phyloP scores from a whole-genome alignment of 345 rosid genomes.

The Syzygium aromaticum region DNA sequence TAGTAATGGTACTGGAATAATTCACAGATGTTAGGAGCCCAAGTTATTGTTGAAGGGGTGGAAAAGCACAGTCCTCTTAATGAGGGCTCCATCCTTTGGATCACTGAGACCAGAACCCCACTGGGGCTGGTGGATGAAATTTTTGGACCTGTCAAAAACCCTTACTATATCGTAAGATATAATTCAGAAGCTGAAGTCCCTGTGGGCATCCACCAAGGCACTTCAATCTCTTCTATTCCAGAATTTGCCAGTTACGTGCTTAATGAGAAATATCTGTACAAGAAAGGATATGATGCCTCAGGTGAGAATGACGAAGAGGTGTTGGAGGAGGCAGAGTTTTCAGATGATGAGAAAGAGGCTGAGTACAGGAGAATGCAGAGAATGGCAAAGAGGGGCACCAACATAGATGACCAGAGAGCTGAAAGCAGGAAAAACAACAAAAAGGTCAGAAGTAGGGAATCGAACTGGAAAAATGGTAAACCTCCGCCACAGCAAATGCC shows the following conservation, averaged over 20 bases:
- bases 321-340: slow-evolving; percentile 72
- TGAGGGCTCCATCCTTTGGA: slow-evolving; percentile 88
- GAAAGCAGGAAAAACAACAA: slow-evolving; percentile 37
- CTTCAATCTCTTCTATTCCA: slow-evolving; percentile 55
- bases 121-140: slow-evolving; percentile 84
- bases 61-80: slow-evolving; percentile 73
- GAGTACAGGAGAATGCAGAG: slow-evolving; percentile 59
- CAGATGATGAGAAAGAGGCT: slow-evolving; percentile 94
- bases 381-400: slow-evolving; percentile 59
- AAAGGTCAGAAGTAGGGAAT: slow-evolving; percentile 38
- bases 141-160: slow-evolving; percentile 89
- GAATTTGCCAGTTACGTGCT: slow-evolving; percentile 79
- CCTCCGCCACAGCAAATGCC: slow-evolving; percentile 24
- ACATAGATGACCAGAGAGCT: slow-evolving; percentile 25
- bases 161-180: slow-evolving; percentile 81
- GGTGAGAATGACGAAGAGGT: slow-evolving; percentile 93
- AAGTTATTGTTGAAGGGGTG: slow-evolving; percentile 82
- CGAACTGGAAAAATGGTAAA: slow-evolving; percentile 23
- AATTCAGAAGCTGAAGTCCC: slow-evolving; percentile 87
- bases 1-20: neutral
- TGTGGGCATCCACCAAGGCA: slow-evolving; percentile 46
- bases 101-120: slow-evolving; percentile 53
- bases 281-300: slow-evolving; percentile 96
- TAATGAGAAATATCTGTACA: slow-evolving; percentile 56
- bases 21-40: slow-evolving; percentile 52